Percentiles rank a stretch among this genome's conserved stretches.
These are phyloP conservation scores for Staphylotrichum longicolle DNA, from an alignment of 495 filamentous ascomycete species.

Conservation along the genomic window DNA sequence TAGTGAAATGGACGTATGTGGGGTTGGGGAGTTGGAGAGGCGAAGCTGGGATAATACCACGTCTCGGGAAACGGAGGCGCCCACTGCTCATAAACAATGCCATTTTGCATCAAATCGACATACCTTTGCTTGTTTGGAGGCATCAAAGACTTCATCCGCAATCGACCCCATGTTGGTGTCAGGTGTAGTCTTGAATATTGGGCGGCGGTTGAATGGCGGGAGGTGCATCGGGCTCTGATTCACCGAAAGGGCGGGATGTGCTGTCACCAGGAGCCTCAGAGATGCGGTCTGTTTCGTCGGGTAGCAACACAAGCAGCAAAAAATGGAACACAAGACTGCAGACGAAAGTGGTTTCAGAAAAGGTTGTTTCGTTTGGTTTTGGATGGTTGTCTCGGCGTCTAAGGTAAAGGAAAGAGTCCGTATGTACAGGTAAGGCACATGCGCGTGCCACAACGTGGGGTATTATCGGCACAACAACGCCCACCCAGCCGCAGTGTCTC, in stretches of 20 bases:
- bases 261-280: neutral
- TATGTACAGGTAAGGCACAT: constrained; percentile 28
- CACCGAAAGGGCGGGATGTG: neutral
- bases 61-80: too few species aligned
- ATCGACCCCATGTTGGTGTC: constrained; percentile 20
- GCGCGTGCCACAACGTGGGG: constrained; percentile 22
- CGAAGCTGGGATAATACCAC: too few species aligned
- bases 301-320: too few species aligned
- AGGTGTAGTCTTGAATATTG: constrained; percentile 11
- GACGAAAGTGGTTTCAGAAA: constrained; percentile 14
- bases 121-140: constrained; percentile 29
- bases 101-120: constrained; percentile 1
- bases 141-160: constrained; percentile 25
- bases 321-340: neutral
- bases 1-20: neutral
- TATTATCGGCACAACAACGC: constrained; percentile 13
- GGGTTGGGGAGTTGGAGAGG: too few species aligned
- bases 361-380: constrained; percentile 10
- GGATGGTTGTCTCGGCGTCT: constrained; percentile 22
- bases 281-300: neutral
- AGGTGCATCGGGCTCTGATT: constrained; percentile 13
- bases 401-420: neutral
- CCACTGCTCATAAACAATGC: too few species aligned
- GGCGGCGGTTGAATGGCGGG: neutral
- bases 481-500: constrained; percentile 13